Conservation (phyloP, 371 early-diverging fungal genomes). For the Mucor mucedo region DNA sequence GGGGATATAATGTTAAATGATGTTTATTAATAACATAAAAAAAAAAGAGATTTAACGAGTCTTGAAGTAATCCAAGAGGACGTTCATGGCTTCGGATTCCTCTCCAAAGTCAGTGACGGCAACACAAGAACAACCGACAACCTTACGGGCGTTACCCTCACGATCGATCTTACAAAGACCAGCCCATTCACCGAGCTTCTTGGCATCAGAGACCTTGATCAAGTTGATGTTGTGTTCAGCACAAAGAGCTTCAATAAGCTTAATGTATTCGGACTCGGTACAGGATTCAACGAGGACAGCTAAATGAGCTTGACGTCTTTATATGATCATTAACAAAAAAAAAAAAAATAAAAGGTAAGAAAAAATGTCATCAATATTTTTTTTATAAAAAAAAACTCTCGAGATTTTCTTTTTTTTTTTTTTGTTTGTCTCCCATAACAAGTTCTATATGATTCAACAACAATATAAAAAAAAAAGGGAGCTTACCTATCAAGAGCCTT, state of each 20-base stretch:
- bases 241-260: constrained; percentile 97
- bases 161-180: constrained; percentile 99
- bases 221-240: constrained; percentile 98
- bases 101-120: constrained; percentile 97
- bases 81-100: constrained; percentile 97
- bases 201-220: constrained; percentile 96
- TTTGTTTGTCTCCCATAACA: background rate
- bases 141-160: constrained; percentile 98
- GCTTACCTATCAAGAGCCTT: constrained; percentile 95
- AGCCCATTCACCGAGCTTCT: constrained; percentile 99
- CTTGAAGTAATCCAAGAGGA: constrained; percentile 92
- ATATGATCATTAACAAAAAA: background rate
- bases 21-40: constrained; percentile 3
- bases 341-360: constrained; percentile 3
- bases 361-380: constrained; percentile 28
- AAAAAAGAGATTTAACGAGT: constrained; percentile 61
- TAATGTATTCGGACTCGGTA: constrained; percentile 95
- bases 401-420: constrained; percentile 17
- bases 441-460: background rate
- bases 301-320: constrained; percentile 82
- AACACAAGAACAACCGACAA: constrained; percentile 95
- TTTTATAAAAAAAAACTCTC: constrained; percentile 17
- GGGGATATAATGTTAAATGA: background rate
- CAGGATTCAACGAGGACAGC: constrained; percentile 95
- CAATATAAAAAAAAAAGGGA: background rate